These are phyloP conservation scores for Cladobotryum mycophilum DNA, from an alignment of 2,329 filamentous ascomycete species.

Conservation along the genomic window DNA sequence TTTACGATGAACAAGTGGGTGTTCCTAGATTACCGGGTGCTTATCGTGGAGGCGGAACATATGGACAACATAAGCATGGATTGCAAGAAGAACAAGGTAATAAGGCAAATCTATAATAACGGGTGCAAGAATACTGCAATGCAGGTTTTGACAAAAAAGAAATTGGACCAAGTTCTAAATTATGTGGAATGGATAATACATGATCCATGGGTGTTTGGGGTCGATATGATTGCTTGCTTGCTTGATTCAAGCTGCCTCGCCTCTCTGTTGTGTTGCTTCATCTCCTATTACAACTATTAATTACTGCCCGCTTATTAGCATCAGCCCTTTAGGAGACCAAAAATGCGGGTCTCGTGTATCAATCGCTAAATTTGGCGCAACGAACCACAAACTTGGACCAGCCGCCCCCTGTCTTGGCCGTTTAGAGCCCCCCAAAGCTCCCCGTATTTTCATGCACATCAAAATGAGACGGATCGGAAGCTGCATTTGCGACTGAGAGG, in stretches of 20 bases:
- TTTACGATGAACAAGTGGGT: conserved; percentile 4
- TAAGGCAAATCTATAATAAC: not conserved
- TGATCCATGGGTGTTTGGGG: not conserved
- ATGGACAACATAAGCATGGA: conserved; percentile 1
- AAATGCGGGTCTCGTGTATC: not conserved
- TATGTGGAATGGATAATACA: no score
- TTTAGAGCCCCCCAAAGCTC: no score
- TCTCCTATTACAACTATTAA: no score
- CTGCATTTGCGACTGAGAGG: no score
- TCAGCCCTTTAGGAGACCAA: not conserved
- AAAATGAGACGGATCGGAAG: no score
- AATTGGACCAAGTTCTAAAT: no score
- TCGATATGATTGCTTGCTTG: not conserved
- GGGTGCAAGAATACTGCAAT: not conserved
- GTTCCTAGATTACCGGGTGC: conserved; percentile 2
- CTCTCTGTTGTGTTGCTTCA: not conserved
- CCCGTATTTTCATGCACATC: no score
- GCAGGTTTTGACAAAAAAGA: no score
- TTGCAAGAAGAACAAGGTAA: not conserved
- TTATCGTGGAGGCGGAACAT: conserved; percentile 4
- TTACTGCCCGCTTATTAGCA: no score
- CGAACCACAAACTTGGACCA: not conserved
- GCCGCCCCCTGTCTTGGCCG: not conserved
- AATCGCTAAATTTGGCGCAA: not conserved
- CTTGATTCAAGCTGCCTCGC: not conserved